phyloP scores from a whole-genome alignment of 2,329 filamentous ascomycete genomes.

The Leptosphaerulina australis region DNA sequence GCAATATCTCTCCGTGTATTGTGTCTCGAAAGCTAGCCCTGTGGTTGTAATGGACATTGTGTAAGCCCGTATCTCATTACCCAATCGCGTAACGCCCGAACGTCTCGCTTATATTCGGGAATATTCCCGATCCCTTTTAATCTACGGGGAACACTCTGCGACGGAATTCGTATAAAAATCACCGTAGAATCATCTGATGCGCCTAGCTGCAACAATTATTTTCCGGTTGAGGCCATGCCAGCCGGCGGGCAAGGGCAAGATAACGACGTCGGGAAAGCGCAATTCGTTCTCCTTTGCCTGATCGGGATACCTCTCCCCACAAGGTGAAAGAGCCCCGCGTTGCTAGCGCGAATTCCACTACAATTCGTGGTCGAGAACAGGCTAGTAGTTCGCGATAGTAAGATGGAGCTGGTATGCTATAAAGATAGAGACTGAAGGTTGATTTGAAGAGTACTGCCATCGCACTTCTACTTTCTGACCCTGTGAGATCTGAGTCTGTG shows the following conservation, averaged over 20 bases:
- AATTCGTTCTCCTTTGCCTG: conserved; percentile 37
- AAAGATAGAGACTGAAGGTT: conserved; percentile 26
- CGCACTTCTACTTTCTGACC: conserved; percentile 21
- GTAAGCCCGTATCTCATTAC: conserved; percentile 2
- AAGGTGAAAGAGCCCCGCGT: conserved; percentile 31
- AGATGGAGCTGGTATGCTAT: conserved; percentile 14
- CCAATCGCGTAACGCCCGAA: conserved; percentile 9
- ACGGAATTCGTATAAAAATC: conserved; percentile 10
- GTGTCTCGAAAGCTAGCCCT: not conserved
- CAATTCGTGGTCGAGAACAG: conserved; percentile 30
- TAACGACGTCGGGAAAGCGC: conserved; percentile 29
- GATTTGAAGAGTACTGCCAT: conserved; percentile 13
- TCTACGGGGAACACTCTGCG: conserved; percentile 6
- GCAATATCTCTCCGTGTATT: not conserved
- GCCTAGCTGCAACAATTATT: conserved; percentile 13
- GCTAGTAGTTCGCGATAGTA: conserved; percentile 21
- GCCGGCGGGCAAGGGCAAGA: conserved; percentile 26
- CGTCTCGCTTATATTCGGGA: conserved; percentile 11
- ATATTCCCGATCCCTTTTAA: not conserved
- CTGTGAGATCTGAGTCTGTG: conserved; percentile 22
- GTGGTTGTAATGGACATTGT: not conserved
- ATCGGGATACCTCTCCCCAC: conserved; percentile 37
- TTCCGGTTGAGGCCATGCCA: conserved; percentile 34
- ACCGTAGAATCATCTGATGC: conserved; percentile 28
- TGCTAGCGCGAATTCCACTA: conserved; percentile 21